These are phyloP conservation scores for Populus ilicifolia DNA, from an alignment of 345 rosid genomes.

Conservation along the genomic window DNA sequence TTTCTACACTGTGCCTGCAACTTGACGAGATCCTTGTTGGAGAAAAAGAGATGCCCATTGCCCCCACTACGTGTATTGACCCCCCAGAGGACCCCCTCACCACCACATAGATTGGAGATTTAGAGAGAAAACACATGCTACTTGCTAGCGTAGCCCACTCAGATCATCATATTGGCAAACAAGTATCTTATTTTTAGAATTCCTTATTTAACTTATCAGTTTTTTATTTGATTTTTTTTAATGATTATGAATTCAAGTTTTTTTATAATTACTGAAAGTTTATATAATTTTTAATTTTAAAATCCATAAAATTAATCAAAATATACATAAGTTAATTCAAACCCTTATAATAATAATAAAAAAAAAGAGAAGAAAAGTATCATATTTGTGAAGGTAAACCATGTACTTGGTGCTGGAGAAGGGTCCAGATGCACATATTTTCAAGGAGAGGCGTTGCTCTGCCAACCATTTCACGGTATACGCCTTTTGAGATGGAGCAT, in stretches of 20 bases:
- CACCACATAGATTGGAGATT: background rate
- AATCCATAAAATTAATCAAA: fast-evolving
- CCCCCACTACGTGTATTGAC: constrained; percentile 33
- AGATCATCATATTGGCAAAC: constrained; percentile 24
- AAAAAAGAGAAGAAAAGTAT: background rate
- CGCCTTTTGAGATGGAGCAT: background rate
- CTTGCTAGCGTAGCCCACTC: constrained; percentile 13
- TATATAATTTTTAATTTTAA: too few relatives aligned
- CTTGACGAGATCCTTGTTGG: constrained; percentile 29
- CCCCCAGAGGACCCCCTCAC: constrained; percentile 14
- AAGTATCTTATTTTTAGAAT: background rate
- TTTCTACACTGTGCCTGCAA: constrained; percentile 14
- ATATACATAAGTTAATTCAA: fast-evolving
- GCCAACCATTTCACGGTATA: background rate
- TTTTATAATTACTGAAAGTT: fast-evolving
- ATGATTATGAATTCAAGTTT: too few relatives aligned
- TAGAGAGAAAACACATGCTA: background rate
- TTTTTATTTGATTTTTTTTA: too few relatives aligned
- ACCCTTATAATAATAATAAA: too few relatives aligned
- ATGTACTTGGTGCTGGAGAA: constrained; percentile 9
- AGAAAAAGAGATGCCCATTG: constrained; percentile 31
- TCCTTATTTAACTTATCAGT: too few relatives aligned
- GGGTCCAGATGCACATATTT: background rate
- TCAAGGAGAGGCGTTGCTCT: background rate
- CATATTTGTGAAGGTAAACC: constrained; percentile 18